Evolutionary conservation across 2,329 filamentous ascomycete genomes (phyloP), one percentile per base, ranked within the genome.

Genomic region (Pseudogymnoascus sp.): DNA sequence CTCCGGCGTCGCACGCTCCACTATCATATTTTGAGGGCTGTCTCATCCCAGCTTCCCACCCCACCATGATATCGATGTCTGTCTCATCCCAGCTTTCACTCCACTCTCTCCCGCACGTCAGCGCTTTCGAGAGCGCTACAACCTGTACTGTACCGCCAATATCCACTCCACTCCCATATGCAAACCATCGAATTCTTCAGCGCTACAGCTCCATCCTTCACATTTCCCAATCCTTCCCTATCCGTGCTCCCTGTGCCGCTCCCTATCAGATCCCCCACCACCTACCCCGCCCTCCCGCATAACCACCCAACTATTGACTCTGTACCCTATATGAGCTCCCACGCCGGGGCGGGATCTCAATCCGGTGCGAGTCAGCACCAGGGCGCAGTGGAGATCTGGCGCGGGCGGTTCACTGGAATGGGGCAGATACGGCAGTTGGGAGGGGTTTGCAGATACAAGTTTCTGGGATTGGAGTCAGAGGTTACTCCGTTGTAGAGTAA

Each of bases 221-320:
- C 25, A 8, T 25, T 35, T 50, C 42, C 21, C 21, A 50, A 50
- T 25, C 42, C 21, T 25, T 44, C 42, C 44, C 44, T 50, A 28
- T 50, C 44, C 44, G 14, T 50, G 44, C 21, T 12, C 42, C 42
- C 12, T 47, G 42, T 47, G 42, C 8, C 25, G 25, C 47, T 31
- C 47, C 47, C 47, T 16, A 25, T 50, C 44, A 50, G 44, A 50
- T 50, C 23, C 47, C 47, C 47, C 47, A 53, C 47, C n/a, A 11
- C 47, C 47, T 53, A 53, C 47, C 47, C 47, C 47, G 25, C 47
- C 25, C 47, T 16, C 25, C 47, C 47, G 25, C 47, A 53, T 53
- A 53, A 16, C 47, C 47, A 53, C 47, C 25, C 25, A 53, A 53
- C 47, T 53, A 53, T 53, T 53, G 47, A 18, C 47, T 31, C 47